phyloP scores from a whole-genome alignment of 768 basidiomycete genomes.

The Lactarius psammicola region DNA sequence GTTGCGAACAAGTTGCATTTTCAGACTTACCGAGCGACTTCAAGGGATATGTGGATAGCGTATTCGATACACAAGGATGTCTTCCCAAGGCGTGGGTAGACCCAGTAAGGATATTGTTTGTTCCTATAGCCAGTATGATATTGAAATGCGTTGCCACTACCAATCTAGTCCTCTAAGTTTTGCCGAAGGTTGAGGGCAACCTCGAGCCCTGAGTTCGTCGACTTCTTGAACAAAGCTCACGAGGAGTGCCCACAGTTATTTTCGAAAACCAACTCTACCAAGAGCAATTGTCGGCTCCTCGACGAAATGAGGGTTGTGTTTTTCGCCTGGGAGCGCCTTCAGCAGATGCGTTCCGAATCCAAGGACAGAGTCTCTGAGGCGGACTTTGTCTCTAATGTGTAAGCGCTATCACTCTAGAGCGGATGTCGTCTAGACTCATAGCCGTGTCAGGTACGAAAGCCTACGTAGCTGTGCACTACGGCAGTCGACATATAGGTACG shows the following conservation, averaged over 20 bases:
- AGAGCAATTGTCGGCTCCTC: slow-evolving; percentile 33
- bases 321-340: slow-evolving; percentile 46
- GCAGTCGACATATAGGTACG: slow-evolving; percentile 45
- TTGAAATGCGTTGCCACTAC: not conserved
- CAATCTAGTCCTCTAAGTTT: slow-evolving; percentile 32
- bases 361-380: slow-evolving; percentile 53
- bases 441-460: slow-evolving; percentile 43
- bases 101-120: slow-evolving; percentile 35
- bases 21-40: slow-evolving; percentile 45
- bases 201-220: slow-evolving; percentile 34
- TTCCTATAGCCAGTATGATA: not conserved
- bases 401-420: slow-evolving; percentile 29
- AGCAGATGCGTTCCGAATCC: slow-evolving; percentile 42
- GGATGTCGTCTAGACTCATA: not conserved
- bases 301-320: slow-evolving; percentile 44
- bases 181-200: slow-evolving; percentile 32
- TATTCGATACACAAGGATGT: slow-evolving; percentile 40
- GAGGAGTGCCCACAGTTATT: slow-evolving; percentile 43
- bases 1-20: slow-evolving; percentile 49
- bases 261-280: slow-evolving; percentile 31
- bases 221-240: slow-evolving; percentile 38
- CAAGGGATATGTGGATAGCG: slow-evolving; percentile 37
- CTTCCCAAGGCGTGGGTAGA: slow-evolving; percentile 46
- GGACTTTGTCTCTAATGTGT: slow-evolving; percentile 57
- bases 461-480: slow-evolving; percentile 48